phyloP scores from a whole-genome alignment of 352 stramenopile genomes.

The Pythium brassicae region DNA sequence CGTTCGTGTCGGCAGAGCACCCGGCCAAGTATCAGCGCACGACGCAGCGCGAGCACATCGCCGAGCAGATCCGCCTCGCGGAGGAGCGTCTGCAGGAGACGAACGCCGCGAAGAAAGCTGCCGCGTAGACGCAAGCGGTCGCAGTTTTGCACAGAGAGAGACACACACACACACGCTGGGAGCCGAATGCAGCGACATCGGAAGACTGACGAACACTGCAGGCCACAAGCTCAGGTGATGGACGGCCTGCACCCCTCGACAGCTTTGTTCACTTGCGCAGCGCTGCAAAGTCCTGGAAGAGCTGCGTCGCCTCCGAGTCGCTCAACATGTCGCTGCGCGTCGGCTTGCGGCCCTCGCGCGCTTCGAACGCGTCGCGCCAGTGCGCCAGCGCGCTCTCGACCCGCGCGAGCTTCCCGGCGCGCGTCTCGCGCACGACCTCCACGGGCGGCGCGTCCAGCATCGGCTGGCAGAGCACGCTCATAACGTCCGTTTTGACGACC shows the following conservation, averaged over 20 bases:
- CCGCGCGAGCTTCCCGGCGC: slow-evolving; percentile 47
- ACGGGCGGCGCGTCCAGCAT: slow-evolving; percentile 61
- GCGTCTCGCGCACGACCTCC: slow-evolving; percentile 43
- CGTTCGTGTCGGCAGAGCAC: slow-evolving; percentile 46
- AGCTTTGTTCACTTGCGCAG: slow-evolving; percentile 43
- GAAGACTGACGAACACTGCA: background rate
- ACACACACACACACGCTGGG: no score
- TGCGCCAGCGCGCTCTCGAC: slow-evolving; percentile 52
- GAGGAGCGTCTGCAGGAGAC: slow-evolving; percentile 60
- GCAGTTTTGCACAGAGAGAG: background rate
- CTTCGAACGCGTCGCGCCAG: slow-evolving; percentile 70
- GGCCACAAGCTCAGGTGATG: no score
- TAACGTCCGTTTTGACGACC: slow-evolving; percentile 65
- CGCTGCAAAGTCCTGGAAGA: slow-evolving; percentile 69
- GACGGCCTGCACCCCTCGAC: no score
- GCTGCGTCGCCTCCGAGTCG: slow-evolving; percentile 43
- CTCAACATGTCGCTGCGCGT: slow-evolving; percentile 65
- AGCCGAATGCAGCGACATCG: background rate
- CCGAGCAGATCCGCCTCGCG: slow-evolving; percentile 40
- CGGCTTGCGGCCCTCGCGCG: slow-evolving; percentile 38
- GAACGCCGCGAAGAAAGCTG: slow-evolving; percentile 32
- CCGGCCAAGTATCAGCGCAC: slow-evolving; percentile 56
- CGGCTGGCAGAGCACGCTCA: slow-evolving; percentile 84
- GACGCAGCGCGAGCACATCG: slow-evolving; percentile 64
- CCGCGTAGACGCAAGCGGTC: background rate